Evolutionary conservation across 2,329 filamentous ascomycete genomes (phyloP), one percentile per base, ranked within the genome.

Genomic region (Colletotrichum musae): DNA sequence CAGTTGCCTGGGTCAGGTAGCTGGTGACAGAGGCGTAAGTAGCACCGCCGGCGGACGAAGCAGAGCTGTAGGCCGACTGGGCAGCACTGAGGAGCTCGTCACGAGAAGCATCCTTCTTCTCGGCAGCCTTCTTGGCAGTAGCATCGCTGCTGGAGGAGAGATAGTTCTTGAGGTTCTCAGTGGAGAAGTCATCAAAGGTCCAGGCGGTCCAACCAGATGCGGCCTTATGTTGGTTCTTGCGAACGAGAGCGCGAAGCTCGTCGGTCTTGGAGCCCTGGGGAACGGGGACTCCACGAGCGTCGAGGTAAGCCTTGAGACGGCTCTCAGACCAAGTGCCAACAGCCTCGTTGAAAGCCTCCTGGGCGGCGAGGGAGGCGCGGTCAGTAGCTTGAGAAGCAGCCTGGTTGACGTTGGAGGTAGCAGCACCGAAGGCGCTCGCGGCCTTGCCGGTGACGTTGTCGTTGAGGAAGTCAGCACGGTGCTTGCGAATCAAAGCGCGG

Each of bases 401-500:
- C 77, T 96, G 95, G 67, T 91, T 90, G 57, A 92, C 94, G 70
- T 87, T 92, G 56, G 91, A 90, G 15, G 92, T 94, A 47, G 93
- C 93, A 70, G 92, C 92, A 65, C 92, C 92, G 71, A 87, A 91
- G 5, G 87, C 87, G 24, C 88, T 89, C 32, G 87, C 83, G 45
- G 87, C 89, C 24, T 87, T 88, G 26, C 81, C 86, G 10, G 85
- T 80, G 13, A 88, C 80, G 58, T 87, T 93, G 75, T 94, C 91
- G 70, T 90, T 91, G 18, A 91, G 84, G 53, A 95, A 84, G 68
- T 90, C 85, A 68, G 92, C 91, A 68, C 93, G 92, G 82, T 97
- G 89, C 86, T 96, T 97, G 78, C 95, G 94, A 72, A 95, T 92
- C 71, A 98, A 88, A 61, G 95, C 94, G 61, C 97, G 86, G 28